These are phyloP conservation scores for Pythium guiyangense DNA, from an alignment of 352 stramenopile genomes.

Conservation along the genomic window DNA sequence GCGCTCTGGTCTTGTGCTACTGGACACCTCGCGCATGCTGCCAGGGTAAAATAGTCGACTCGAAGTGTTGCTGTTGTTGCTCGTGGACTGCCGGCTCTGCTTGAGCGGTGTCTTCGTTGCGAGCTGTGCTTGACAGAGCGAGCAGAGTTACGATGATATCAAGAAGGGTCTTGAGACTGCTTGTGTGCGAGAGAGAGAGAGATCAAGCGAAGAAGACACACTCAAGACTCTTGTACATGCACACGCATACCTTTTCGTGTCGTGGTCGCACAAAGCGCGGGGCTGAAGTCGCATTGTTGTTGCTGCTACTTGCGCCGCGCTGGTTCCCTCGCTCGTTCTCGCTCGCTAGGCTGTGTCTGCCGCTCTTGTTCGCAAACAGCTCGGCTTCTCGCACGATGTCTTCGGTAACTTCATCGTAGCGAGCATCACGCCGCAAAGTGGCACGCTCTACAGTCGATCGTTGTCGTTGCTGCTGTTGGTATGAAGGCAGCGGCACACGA, in stretches of 20 bases:
- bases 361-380: constrained; percentile 1
- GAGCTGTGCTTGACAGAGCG: too few relatives aligned
- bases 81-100: not conserved
- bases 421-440: not conserved
- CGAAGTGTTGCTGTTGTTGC: not conserved
- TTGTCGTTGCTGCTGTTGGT: not conserved
- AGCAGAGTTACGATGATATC: too few relatives aligned
- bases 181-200: too few relatives aligned
- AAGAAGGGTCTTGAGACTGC: too few relatives aligned
- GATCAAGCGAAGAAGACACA: too few relatives aligned
- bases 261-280: constrained; percentile 12
- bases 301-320: not conserved
- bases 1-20: not conserved
- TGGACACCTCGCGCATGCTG: not conserved
- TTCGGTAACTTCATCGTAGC: not conserved
- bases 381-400: constrained; percentile 5
- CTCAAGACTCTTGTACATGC: not conserved
- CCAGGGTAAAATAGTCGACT: constrained; percentile 7
- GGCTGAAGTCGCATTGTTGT: not conserved
- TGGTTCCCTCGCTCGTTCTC: not conserved
- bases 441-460: not conserved
- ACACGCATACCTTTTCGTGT: constrained; percentile 13
- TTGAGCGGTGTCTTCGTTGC: too few relatives aligned
- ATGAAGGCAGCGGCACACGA: not conserved
- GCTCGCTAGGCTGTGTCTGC: not conserved